Evolutionary conservation across 257 asterid genomes (phyloP), one percentile per base, ranked within the genome.

Genomic region (Echium plantagineum): DNA sequence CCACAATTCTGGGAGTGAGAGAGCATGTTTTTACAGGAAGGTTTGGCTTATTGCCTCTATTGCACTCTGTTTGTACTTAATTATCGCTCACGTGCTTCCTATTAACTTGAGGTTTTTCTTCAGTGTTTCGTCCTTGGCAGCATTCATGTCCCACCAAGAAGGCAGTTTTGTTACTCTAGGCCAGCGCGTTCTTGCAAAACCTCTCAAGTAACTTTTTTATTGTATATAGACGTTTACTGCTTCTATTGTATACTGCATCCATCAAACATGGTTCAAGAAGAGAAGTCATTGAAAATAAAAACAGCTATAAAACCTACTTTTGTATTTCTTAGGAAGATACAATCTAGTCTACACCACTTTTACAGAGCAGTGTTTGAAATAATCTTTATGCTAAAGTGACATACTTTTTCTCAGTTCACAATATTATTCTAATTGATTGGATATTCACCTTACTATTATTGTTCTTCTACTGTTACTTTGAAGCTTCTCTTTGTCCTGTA

Each of bases 91-190:
- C 46, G 1, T 35, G n/a, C n/a, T n/a, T 16, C 38, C 5, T 55
- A 6, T 28, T 51, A 13, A 42, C 21, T 35, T 18, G 24, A 63
- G 66, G 46, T 66, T 60, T 64, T 24, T 60, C 42, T 82, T 84
- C 94, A 91, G 98, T 91, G 98, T 91, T 65, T 91, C 98, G 72
- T 91, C 97, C 55, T 85, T 91, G 84, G 98, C 95, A 30, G 81
- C 85, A 94, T 91, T 91, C 74, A 91, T 91, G 98, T 91, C 98
- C 70, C 89, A 91, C 77, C 98, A 91, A 72, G 98, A 91, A 83
- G 86, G 97, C 63, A 91, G 98, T 81, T 91, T 91, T 60, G 98
- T 91, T 68, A 91, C 98, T 64, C 74, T 91, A 83, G 98, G 97
- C 63, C 98, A 91, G 71, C 95, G 98, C 30, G 95, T 91, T 68